phyloP scores from a whole-genome alignment of 106 monocot genomes.

The Ottelia alismoides region DNA sequence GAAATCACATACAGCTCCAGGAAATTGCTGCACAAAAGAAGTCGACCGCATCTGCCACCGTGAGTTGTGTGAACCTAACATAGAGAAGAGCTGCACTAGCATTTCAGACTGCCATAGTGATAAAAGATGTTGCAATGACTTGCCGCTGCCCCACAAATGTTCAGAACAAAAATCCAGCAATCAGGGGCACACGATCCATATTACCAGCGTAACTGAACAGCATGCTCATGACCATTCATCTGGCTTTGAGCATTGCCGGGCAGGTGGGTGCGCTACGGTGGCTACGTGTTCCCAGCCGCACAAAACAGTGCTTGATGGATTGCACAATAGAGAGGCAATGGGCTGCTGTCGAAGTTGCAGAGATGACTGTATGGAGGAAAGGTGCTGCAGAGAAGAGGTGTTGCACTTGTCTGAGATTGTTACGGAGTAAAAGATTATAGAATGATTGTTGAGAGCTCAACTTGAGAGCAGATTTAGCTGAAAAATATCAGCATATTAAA shows the following conservation, averaged over 20 bases:
- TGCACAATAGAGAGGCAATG: constrained; percentile 5
- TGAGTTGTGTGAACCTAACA: not conserved
- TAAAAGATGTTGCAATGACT: too few species aligned
- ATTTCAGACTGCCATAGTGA: too few species aligned
- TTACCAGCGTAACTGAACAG: not conserved
- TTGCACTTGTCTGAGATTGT: constrained; percentile 42
- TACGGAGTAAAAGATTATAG: constrained; percentile 45
- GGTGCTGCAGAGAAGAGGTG: constrained; percentile 21
- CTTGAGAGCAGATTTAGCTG: not conserved
- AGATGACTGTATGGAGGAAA: constrained; percentile 17
- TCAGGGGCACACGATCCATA: not conserved
- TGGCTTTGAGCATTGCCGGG: not conserved
- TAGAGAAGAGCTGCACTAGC: too few species aligned
- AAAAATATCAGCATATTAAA: too few species aligned
- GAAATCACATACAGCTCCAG: not conserved
- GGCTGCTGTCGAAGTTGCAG: constrained; percentile 39
- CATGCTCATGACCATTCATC: too few species aligned
- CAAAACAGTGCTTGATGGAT: not conserved
- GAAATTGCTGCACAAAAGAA: not conserved
- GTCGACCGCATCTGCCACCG: not conserved
- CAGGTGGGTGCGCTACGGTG: not conserved
- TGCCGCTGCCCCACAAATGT: not conserved
- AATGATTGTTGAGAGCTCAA: too few species aligned
- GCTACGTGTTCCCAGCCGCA: not conserved
- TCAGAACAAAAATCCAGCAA: not conserved